These are phyloP conservation scores for Populus tremula DNA, from an alignment of 345 rosid species.

Conservation along the genomic window DNA sequence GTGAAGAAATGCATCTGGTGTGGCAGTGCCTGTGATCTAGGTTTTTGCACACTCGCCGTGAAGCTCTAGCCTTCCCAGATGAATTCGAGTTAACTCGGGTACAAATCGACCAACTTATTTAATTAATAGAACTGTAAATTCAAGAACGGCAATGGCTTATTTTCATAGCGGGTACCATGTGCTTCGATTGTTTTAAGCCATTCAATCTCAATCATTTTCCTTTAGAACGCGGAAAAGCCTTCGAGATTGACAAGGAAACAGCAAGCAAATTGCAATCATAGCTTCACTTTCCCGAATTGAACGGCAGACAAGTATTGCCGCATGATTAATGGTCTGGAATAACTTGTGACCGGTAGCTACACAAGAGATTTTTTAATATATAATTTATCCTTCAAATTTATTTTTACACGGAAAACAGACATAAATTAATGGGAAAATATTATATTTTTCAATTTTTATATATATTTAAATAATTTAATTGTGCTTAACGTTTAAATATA, in stretches of 20 bases:
- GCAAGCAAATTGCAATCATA: background rate
- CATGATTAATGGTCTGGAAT: background rate
- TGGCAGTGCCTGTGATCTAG: background rate
- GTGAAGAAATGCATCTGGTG: background rate
- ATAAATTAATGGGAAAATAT: too few relatives aligned
- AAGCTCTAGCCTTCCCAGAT: background rate
- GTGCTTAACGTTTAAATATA: too few relatives aligned
- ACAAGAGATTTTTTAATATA: too few relatives aligned
- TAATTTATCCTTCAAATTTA: too few relatives aligned
- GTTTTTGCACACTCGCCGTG: background rate
- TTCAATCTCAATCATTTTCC: slow-evolving; percentile 5
- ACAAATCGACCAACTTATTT: too few relatives aligned
- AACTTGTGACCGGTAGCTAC: too few relatives aligned
- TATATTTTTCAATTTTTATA: too few relatives aligned
- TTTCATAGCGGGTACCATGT: background rate
- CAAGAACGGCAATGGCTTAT: too few relatives aligned
- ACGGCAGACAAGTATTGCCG: background rate
- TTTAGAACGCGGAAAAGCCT: background rate
- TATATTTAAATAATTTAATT: too few relatives aligned
- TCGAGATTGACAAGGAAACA: background rate
- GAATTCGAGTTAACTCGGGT: too few relatives aligned
- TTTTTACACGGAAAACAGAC: too few relatives aligned
- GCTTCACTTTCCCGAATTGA: background rate
- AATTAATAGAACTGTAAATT: too few relatives aligned
- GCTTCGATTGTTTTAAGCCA: background rate